Percentiles rank a stretch among this genome's conserved stretches.
Evolutionary conservation across 805 yeast genomes (phyloP).

Genomic region (Wickerhamomyces xylosicus): DNA sequence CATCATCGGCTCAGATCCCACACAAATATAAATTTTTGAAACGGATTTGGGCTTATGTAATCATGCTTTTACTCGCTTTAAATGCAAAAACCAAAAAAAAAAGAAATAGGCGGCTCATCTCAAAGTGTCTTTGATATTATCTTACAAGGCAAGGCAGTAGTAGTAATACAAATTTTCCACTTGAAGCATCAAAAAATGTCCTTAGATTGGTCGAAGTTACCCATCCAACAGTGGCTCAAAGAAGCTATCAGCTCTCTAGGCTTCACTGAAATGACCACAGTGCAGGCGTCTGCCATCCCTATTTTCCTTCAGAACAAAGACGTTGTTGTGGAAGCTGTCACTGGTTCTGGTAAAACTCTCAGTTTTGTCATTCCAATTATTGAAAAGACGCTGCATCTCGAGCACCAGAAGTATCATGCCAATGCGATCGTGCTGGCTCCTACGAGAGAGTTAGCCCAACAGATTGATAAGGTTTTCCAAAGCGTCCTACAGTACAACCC

Average conservation of each 20-base stretch:
- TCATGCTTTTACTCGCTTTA: no score
- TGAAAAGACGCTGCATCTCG: constrained; percentile 41
- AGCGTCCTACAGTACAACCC: constrained; percentile 49
- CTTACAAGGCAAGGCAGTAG: no score
- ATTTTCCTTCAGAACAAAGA: constrained; percentile 76
- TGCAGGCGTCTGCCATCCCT: constrained; percentile 92
- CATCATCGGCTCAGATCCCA: no score
- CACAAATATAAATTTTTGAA: no score
- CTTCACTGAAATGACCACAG: constrained; percentile 84
- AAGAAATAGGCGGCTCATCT: no score
- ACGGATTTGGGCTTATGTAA: no score
- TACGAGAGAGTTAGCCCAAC: constrained; percentile 59
- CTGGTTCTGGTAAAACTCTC: constrained; percentile 98
- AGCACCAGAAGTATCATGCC: constrained; percentile 37
- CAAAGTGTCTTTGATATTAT: no score
- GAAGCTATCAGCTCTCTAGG: constrained; percentile 68
- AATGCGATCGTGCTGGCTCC: constrained; percentile 62
- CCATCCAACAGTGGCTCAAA: constrained; percentile 50
- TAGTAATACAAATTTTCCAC: no score
- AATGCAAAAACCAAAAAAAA: no score
- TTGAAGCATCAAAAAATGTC: constrained; percentile 23
- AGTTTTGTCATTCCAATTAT: constrained; percentile 78
- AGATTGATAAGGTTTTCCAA: constrained; percentile 59
- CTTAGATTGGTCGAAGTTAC: constrained; percentile 50
- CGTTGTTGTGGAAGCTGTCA: constrained; percentile 93